These are phyloP conservation scores for Lactarius akahatsu DNA, from an alignment of 768 basidiomycete genomes.

Conservation along the genomic window DNA sequence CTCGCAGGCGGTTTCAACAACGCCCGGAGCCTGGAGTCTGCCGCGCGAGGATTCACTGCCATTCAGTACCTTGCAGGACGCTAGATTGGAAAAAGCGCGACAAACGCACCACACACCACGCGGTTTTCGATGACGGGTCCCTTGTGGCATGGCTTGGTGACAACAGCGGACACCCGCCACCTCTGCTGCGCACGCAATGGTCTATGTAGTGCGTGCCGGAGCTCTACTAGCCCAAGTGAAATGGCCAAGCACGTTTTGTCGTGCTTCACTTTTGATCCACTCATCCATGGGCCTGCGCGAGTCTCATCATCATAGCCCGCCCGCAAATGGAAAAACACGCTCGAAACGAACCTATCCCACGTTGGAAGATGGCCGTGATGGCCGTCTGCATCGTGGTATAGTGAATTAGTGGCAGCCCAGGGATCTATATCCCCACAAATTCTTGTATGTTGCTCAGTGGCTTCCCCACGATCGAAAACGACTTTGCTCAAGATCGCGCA, in stretches of 20 bases:
- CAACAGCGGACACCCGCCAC: neutral
- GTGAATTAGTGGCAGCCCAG: neutral
- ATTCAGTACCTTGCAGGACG: too few relatives aligned
- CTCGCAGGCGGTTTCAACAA: too few relatives aligned
- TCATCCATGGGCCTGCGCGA: neutral
- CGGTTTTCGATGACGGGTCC: too few relatives aligned
- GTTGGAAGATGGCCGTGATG: neutral
- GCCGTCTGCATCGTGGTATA: neutral
- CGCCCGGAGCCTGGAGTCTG: too few relatives aligned
- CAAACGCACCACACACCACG: too few relatives aligned
- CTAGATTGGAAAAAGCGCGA: too few relatives aligned
- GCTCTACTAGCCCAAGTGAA: neutral
- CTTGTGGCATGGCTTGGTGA: too few relatives aligned
- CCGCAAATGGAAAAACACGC: neutral
- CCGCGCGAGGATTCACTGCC: too few relatives aligned
- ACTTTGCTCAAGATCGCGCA: neutral
- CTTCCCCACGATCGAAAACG: neutral
- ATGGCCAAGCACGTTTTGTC: neutral
- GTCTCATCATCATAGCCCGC: neutral
- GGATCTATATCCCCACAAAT: neutral
- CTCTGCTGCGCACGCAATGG: neutral
- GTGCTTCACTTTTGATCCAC: neutral
- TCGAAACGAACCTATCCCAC: neutral
- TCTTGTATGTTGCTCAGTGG: neutral
- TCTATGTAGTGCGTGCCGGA: neutral